These are phyloP conservation scores for Parastagonospora nodorum DNA, from an alignment of 2,329 filamentous ascomycete species.

Conservation along the genomic window DNA sequence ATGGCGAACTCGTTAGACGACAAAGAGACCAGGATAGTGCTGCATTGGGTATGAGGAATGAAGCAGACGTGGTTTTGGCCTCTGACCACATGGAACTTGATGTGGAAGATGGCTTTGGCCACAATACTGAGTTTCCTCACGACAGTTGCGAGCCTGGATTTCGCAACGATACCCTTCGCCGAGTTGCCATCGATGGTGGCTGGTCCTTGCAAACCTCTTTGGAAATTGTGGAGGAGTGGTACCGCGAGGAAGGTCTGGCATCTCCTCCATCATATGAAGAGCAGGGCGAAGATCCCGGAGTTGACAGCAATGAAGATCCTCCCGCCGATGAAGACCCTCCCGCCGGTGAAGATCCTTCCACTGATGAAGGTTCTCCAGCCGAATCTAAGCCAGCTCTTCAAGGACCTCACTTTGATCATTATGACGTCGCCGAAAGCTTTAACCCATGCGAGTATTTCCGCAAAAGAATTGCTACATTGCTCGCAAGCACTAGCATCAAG, in stretches of 20 bases:
- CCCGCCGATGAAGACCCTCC: too few relatives aligned
- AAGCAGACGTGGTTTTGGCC: background rate
- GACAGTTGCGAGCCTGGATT: background rate
- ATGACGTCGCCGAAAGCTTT: background rate
- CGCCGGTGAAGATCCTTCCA: too few relatives aligned
- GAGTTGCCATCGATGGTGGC: background rate
- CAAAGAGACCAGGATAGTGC: background rate
- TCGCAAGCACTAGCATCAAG: background rate
- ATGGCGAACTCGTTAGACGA: background rate
- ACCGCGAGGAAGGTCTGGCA: too few relatives aligned
- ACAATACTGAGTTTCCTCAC: background rate
- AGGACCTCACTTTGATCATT: background rate
- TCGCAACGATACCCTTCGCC: background rate
- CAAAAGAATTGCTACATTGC: background rate
- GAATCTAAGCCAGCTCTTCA: background rate
- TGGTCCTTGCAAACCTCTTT: background rate
- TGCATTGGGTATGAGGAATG: background rate
- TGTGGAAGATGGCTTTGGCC: background rate
- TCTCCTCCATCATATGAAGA: too few relatives aligned
- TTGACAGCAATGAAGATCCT: too few relatives aligned
- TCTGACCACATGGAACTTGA: background rate
- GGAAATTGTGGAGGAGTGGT: background rate
- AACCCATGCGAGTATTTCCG: constrained; percentile 10
- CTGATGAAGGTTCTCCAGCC: background rate
- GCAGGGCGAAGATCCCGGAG: too few relatives aligned